Conservation (phyloP, 148 eudicot genomes). For the Rhododendron vialii region DNA sequence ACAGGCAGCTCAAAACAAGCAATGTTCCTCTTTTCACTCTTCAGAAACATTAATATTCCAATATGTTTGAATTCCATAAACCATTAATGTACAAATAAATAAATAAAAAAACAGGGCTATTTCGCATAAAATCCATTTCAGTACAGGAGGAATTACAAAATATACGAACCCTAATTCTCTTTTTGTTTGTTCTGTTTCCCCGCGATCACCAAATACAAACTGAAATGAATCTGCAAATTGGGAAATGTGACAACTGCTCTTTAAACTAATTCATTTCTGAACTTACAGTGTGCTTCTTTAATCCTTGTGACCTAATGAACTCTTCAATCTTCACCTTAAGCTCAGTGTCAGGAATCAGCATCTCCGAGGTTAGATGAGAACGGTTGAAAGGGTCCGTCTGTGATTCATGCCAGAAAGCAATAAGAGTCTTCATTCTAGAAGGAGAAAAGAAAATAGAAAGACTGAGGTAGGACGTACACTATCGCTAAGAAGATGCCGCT, state of each 20-base stretch:
- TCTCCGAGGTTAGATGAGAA: constrained; percentile 78
- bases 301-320: constrained; percentile 52
- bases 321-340: constrained; percentile 77
- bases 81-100: background rate
- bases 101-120: background rate
- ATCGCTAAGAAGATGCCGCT: constrained; percentile 96
- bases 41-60: background rate
- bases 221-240: constrained; percentile 9
- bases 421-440: background rate
- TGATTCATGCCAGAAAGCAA: constrained; percentile 13
- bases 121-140: background rate
- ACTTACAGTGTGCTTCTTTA: constrained; percentile 22
- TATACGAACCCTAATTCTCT: background rate
- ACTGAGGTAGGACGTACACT: constrained; percentile 30
- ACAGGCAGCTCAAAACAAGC: background rate
- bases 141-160: background rate
- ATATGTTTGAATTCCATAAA: background rate
- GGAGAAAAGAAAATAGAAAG: background rate
- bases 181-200: background rate
- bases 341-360: constrained; percentile 80
- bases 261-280: constrained; percentile 36
- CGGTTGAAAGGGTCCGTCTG: constrained; percentile 99
- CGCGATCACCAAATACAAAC: background rate
- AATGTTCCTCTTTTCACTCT: background rate
- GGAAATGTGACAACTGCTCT: background rate